Percentiles rank a stretch among this genome's conserved stretches.
Evolutionary conservation across 2,329 filamentous ascomycete genomes (phyloP).

Genomic region (Cladosporium velox): DNA sequence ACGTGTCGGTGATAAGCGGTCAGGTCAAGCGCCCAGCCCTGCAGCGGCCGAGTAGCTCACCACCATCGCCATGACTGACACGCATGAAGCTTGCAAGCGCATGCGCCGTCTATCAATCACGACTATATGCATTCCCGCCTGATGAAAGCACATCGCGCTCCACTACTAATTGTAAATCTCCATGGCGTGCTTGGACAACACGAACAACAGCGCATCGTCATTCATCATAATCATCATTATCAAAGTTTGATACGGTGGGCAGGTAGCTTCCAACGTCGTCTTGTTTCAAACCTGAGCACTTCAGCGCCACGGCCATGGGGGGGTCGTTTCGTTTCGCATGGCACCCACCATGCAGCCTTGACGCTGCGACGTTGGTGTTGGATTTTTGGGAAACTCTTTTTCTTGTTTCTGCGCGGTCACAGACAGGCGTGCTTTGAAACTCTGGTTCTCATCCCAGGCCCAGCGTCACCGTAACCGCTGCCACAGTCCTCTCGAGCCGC

Average conservation of each 20-base stretch:
- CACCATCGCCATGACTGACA: slow-evolving; percentile 2
- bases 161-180: neutral
- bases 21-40: slow-evolving; percentile 6
- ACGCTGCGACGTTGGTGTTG: neutral
- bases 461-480: neutral
- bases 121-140: neutral
- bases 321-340: slow-evolving; percentile 4
- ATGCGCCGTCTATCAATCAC: neutral
- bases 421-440: neutral
- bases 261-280: neutral
- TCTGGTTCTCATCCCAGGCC: neutral
- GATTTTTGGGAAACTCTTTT: neutral
- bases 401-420: neutral
- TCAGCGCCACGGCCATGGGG: neutral
- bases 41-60: neutral
- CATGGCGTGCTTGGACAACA: neutral
- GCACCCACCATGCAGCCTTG: slow-evolving; percentile 1
- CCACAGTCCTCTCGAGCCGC: neutral
- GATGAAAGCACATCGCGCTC: neutral
- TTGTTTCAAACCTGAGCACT: slow-evolving; percentile 1
- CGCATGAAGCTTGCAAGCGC: slow-evolving; percentile 2
- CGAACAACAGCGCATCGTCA: neutral
- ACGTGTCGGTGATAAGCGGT: slow-evolving; percentile 18
- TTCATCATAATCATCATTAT: neutral
- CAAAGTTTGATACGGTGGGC: neutral